Conservation (phyloP, 176 grass and related monocot genomes). For the Carex pumila region DNA sequence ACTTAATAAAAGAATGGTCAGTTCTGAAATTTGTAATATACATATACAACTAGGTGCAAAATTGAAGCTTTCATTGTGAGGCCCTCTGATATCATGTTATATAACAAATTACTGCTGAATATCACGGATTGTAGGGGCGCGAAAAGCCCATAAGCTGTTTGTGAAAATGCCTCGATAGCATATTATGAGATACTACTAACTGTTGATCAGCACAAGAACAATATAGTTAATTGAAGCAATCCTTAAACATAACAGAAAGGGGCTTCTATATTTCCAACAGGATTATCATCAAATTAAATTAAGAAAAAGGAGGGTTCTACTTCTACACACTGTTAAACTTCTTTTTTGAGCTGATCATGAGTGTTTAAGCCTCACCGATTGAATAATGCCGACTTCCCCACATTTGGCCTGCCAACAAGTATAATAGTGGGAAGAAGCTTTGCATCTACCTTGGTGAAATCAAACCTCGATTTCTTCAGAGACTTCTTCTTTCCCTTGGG, state of each 20-base stretch:
- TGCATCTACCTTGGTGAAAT: slow-evolving; percentile 79
- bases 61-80: background rate
- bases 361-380: slow-evolving; percentile 47
- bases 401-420: slow-evolving; percentile 83
- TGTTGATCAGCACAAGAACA: background rate
- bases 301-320: background rate
- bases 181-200: background rate
- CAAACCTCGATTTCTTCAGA: slow-evolving; percentile 61
- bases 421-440: slow-evolving; percentile 84
- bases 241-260: background rate
- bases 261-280: background rate
- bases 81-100: background rate
- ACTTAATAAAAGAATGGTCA: background rate
- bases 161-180: slow-evolving; percentile 17
- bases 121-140: background rate
- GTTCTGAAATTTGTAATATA: background rate
- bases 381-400: slow-evolving; percentile 94
- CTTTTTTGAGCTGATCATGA: background rate
- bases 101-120: background rate
- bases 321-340: background rate
- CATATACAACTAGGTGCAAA: background rate
- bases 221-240: background rate
- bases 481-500: slow-evolving; percentile 47
- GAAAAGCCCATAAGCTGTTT: slow-evolving; percentile 6
- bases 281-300: background rate